A percentile compares a stretch with the other conserved stretches of the same genome.
Conservation (phyloP, 768 basidiomycete species). For the Suillus cothurnatus region DNA sequence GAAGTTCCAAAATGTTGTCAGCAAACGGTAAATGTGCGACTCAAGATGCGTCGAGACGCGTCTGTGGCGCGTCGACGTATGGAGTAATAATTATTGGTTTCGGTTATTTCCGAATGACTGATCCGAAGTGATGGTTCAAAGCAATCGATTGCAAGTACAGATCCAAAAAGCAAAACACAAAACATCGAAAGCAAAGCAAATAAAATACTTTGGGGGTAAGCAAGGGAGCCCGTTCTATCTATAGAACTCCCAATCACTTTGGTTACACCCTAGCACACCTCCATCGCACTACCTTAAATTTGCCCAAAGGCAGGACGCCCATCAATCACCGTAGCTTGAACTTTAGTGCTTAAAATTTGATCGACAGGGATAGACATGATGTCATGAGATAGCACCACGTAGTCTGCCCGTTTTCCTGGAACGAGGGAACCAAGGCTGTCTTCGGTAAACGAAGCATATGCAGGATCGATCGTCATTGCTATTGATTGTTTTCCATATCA, state of each 20-base stretch:
- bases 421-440: slow-evolving; percentile 72
- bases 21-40: background rate
- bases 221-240: background rate
- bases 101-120: background rate
- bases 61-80: slow-evolving; percentile 17
- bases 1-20: background rate
- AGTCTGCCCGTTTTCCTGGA: slow-evolving; percentile 82
- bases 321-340: slow-evolving; percentile 78
- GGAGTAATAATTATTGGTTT: background rate
- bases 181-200: background rate
- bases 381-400: slow-evolving; percentile 80
- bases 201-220: background rate
- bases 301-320: slow-evolving; percentile 54
- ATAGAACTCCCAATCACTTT: background rate
- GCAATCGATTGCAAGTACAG: too few relatives aligned
- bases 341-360: slow-evolving; percentile 67
- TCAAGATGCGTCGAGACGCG: background rate
- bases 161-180: background rate
- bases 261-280: background rate
- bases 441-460: slow-evolving; percentile 86
- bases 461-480: slow-evolving; percentile 89
- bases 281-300: slow-evolving; percentile 22
- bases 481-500: slow-evolving; percentile 5
- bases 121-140: too few relatives aligned
- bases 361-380: slow-evolving; percentile 66